These are phyloP conservation scores for Cucurbita ficifolia DNA, from an alignment of 306 rosid genomes.

Conservation along the genomic window DNA sequence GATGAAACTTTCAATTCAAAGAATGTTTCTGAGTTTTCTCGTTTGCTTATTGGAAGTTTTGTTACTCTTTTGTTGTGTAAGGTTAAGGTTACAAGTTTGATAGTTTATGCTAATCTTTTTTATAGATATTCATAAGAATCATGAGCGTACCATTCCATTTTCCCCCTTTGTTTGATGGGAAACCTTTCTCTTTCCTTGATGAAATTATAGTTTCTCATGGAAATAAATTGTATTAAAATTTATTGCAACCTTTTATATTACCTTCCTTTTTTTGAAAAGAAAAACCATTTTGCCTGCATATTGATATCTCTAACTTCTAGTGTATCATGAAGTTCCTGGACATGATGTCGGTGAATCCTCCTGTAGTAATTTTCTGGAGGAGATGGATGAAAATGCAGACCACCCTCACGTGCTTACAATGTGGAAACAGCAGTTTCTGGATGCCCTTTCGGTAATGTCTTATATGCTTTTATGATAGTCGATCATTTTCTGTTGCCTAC, in stretches of 20 bases:
- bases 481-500: neutral
- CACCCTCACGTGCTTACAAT: slow-evolving; percentile 24
- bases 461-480: slow-evolving; percentile 6
- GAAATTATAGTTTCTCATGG: neutral
- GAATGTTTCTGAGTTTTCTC: neutral
- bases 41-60: neutral
- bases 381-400: slow-evolving; percentile 13
- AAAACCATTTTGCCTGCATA: neutral
- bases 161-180: neutral
- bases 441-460: slow-evolving; percentile 45
- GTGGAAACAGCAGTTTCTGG: slow-evolving; percentile 75
- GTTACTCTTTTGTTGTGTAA: neutral
- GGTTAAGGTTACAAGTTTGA: neutral
- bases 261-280: too few relatives aligned
- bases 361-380: slow-evolving; percentile 10
- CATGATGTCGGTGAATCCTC: slow-evolving; percentile 30
- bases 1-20: neutral
- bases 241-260: neutral
- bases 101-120: neutral
- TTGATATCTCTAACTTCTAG: neutral
- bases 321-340: slow-evolving; percentile 30
- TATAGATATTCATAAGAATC: neutral
- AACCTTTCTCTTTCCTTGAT: neutral
- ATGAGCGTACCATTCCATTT: neutral
- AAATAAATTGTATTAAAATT: neutral